Base-by-base conservation (phyloP, 2,329 filamentous ascomycete genomes). In the Lecanosticta acicola region DNA sequence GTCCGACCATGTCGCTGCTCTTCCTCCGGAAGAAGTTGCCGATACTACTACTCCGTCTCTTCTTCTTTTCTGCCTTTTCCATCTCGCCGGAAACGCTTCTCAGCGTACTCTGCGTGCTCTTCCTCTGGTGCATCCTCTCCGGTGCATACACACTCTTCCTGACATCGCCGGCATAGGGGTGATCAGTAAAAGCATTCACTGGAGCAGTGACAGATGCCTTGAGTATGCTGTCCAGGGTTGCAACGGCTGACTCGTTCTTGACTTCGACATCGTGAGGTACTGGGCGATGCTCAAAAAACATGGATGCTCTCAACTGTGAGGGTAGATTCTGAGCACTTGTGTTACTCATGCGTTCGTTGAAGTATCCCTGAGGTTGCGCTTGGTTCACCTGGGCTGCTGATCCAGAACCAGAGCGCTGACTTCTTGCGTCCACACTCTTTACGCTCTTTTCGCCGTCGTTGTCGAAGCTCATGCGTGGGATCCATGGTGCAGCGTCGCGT, bases 151-250 rank as follows among this genome's bases (percentile, higher is more conserved):
- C 78, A 57, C 91, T 85, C 3, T 78, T 66, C 18, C 88, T 85
- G 9, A 89, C 73, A 51, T 81, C 80, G 3, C 89, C 89, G 20
- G 83, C 85, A 60, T 86, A 89, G 0, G 84, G 80, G 64, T 96
- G 89, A 60, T 96, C 88, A 0, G 86, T 94, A 59, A 97, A 97
- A 19, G 90, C 91, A 55, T 77, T 87, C 21, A 95, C 89, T 1
- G 93, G 93, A 0, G 93, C 91, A 49, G 77, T 79, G 2, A 87
- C 86, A 2, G 91, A 93, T 5, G 91, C 93, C 62, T 95, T 85
- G 5, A 98, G 76, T 43, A 98, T 94, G 63, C 82, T 90, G 55
- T 98, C 90, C 5, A 98, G 77, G 0, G 91, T 95, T 34, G 80
- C 84, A 62, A 89, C 87, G 9, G 91, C 90, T 19, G 93, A 97